Percentiles rank a stretch among this genome's conserved stretches.
Conservation (phyloP, 176 grass and related monocot genomes). For the Paspalum notatum region DNA sequence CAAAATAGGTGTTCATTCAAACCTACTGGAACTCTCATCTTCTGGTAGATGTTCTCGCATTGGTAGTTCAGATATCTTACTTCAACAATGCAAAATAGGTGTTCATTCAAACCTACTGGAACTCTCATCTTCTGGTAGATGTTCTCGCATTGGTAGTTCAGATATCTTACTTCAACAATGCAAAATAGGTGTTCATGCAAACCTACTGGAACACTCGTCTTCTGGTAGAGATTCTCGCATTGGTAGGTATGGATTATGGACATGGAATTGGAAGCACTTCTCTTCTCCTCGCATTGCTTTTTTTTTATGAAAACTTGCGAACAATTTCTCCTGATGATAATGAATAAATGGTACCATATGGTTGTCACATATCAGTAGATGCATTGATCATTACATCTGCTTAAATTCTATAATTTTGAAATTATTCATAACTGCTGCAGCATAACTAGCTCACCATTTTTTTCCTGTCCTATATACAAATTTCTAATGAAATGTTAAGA, state of each 20-base stretch:
- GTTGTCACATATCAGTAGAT: neutral
- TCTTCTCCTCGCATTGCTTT: slow-evolving; percentile 1
- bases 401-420: neutral
- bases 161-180: slow-evolving; percentile 3
- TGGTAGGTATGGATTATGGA: neutral
- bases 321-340: neutral
- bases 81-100: slow-evolving; percentile 21
- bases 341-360: slow-evolving; percentile 2
- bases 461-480: neutral
- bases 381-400: slow-evolving; percentile 15
- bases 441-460: neutral
- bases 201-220: neutral
- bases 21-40: neutral
- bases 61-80: slow-evolving; percentile 2
- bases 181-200: neutral
- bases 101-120: neutral
- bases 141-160: too few relatives aligned
- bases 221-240: neutral
- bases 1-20: neutral
- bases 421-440: neutral
- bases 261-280: neutral
- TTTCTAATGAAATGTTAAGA: slow-evolving; percentile 22
- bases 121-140: neutral
- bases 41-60: too few relatives aligned
- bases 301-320: neutral